These are phyloP conservation scores for Hyphopichia burtonii DNA, from an alignment of 1,139 yeast species.

Conservation along the genomic window DNA sequence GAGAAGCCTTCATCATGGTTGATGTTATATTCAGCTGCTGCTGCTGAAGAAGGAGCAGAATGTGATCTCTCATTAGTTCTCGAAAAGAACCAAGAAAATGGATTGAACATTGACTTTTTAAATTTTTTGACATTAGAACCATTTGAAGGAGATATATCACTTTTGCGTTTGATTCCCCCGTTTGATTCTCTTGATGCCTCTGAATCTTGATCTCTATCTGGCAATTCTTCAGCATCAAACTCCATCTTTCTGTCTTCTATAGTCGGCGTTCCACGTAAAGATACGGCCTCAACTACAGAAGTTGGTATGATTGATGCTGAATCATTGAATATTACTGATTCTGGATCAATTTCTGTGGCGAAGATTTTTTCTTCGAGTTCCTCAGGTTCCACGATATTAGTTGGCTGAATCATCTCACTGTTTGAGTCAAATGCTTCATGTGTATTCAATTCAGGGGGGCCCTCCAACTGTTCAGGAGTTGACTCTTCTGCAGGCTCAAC, in stretches of 20 bases:
- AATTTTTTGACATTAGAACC: background rate
- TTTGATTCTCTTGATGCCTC: background rate
- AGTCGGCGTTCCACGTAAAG: background rate
- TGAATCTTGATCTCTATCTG: background rate
- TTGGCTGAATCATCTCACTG: background rate
- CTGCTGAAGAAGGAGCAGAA: background rate
- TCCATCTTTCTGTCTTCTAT: background rate
- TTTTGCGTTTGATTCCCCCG: too few species aligned
- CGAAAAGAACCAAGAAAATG: background rate
- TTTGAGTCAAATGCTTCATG: background rate
- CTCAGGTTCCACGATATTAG: conserved; percentile 1
- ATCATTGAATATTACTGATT: background rate
- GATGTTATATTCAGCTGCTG: too few species aligned
- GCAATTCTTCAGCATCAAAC: background rate
- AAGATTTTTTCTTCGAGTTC: background rate
- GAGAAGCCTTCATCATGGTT: too few species aligned
- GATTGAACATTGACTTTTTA: background rate
- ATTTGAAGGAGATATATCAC: too few species aligned
- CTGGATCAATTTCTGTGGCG: background rate
- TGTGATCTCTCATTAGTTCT: background rate
- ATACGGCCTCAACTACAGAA: background rate
- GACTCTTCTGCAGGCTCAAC: conserved; percentile 5
- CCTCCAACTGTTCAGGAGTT: background rate
- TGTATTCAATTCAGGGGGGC: background rate
- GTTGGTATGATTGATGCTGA: background rate